Base-by-base conservation (phyloP, 192 early-diverging fungal species). In the Rhizoclosmatium sp. region DNA sequence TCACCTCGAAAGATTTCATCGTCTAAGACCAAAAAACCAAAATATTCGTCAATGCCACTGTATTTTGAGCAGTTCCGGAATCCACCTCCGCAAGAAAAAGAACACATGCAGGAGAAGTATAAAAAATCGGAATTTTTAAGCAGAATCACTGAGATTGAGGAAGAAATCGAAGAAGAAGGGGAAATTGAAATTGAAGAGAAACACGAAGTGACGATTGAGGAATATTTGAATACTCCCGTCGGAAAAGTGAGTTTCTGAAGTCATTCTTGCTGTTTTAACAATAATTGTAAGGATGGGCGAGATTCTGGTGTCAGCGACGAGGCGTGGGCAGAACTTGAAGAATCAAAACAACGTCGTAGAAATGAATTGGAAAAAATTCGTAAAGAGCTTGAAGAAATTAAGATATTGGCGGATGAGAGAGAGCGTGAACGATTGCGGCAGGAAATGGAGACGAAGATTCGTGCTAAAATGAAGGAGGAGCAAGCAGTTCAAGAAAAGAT, bases 251-350 rank as follows among this genome's bases (percentile, higher is more conserved):
- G 61, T 64, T 45, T 21, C 14, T 42, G 4, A 68, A 41, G 12
- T 47, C 44, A 1, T 2, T 47, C 45, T 39, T n/a, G 23, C 1
- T 14, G 44, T 40, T 19, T 42, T 10, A 19, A 41, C 4, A 19
- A 62, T 7, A 62, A 40, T 62, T 62, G 5, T 62, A 5, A 47
- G 4, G 39, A 45, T 19, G 12, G 40, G 14, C 80, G 82, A 3
- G 82, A 83, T 70, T 41, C 51, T 40, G 82, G 82, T n/a, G 82
- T 83, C 14, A 54, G 42, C n/a, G 82, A 83, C 66, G 79, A 81
- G 47, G 68, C 23, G 19, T 83, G 82, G 82, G 82, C 71, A 3
- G 82, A 83, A 62, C 31, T 81, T 16, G 65, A 83, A 39, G 31
- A 39, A 19, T 40, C 64, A 9, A 48, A 77, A 14, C 62, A 78